Evolutionary conservation across 257 asterid species (phyloP), one percentile per base, ranked within the genome.

Genomic region (Apocynum venetum): DNA sequence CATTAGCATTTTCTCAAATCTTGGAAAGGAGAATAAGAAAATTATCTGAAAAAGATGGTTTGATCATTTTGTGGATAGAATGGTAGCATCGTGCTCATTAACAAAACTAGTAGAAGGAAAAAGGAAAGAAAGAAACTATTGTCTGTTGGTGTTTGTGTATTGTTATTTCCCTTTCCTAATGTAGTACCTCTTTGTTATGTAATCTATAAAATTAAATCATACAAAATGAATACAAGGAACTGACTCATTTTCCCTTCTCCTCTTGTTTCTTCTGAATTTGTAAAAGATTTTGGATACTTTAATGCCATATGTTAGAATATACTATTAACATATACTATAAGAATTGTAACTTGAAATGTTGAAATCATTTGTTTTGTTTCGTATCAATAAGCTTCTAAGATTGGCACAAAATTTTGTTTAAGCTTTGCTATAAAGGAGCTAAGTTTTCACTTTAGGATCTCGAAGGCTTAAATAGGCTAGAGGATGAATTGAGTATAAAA

Each of bases 11-110:
- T 15, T 66, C 4, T 84, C 12, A 82, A 77, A 67, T 78, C 75
- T 84, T 82, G 84, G 76, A 53, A 40, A 51, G 44, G 17, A 72
- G 55, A 59, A 72, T 65, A 38, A 51, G 20, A 57, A 49, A 72
- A 17, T 49, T 4, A 57, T 20, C 17, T 68, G 15, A 68, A 57
- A 68, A 8, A 4, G 36, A 0, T 4, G 4, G 15, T 67, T 41
- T 41, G 48, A n/a, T 67, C 36, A 43, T 68, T 43, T 68, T 19
- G 73, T 68, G 48, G 15, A 41, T 68, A 68, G 73, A 43, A 68
- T 68, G 44, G 53, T 15, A 57, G 63, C 12, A 8, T 10, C 3
- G 25, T 19, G 31, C 53, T 68, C 53, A 68, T 68, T 68, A 68
- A 68, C 53, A 41, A 43, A 57, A 43, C 52, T 51, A 36, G 59